Evolutionary conservation across 164 flowering plant species (phyloP).

Genomic region (Magnolia sinica): DNA sequence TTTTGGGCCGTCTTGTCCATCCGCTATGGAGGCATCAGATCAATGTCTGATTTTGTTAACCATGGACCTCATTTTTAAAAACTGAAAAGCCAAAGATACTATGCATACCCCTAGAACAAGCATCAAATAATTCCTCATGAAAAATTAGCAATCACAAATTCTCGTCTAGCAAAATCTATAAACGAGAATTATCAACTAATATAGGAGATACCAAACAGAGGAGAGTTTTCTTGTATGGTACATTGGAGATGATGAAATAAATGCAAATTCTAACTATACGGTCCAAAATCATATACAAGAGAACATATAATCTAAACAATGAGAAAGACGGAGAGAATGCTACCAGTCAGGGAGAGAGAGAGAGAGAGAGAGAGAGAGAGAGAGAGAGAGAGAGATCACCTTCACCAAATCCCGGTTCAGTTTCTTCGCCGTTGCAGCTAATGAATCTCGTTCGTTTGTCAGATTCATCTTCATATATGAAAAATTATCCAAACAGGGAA

Average conservation of each 20-base stretch:
- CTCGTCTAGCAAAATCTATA: not conserved
- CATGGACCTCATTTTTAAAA: too few relatives aligned
- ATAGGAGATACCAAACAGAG: not conserved
- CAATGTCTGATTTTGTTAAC: too few relatives aligned
- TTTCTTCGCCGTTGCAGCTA: slow-evolving; percentile 57
- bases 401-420: slow-evolving; percentile 74
- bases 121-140: too few relatives aligned
- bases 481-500: slow-evolving; percentile 1
- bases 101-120: too few relatives aligned
- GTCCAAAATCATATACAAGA: not conserved
- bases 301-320: not conserved
- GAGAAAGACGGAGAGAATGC: not conserved
- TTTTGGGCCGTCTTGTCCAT: not conserved
- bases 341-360: too few relatives aligned
- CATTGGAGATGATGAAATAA: not conserved
- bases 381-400: slow-evolving; percentile 25
- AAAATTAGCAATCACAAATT: too few relatives aligned
- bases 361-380: too few relatives aligned
- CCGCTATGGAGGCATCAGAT: too few relatives aligned
- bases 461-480: slow-evolving; percentile 49
- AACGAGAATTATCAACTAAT: not conserved
- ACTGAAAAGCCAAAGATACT: too few relatives aligned
- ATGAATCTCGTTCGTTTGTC: slow-evolving; percentile 61
- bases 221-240: not conserved
- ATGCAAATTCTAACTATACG: not conserved